phyloP scores from a whole-genome alignment of 2,329 filamentous ascomycete genomes.

The Capronia coronata region DNA sequence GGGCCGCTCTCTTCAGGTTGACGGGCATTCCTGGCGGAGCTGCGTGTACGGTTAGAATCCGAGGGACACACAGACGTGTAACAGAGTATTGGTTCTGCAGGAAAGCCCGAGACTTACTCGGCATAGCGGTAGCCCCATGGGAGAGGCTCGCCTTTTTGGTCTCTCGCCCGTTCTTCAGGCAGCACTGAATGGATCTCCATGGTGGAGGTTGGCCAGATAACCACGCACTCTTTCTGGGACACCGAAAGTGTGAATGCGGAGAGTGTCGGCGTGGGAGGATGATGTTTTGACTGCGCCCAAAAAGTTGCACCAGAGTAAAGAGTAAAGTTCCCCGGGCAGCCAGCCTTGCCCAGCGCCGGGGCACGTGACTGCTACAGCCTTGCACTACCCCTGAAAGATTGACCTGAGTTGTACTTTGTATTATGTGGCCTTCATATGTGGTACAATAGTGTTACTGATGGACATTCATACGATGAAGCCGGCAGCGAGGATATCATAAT shows the following conservation, averaged over 20 bases:
- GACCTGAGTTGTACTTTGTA: too few species aligned
- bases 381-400: too few species aligned
- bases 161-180: slow-evolving; percentile 54
- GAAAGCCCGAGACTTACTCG: slow-evolving; percentile 50
- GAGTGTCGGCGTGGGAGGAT: background rate
- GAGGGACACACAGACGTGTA: too few species aligned
- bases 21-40: slow-evolving; percentile 45
- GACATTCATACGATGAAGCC: too few species aligned
- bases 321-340: background rate
- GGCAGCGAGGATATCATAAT: too few species aligned
- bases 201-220: background rate
- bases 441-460: too few species aligned
- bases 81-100: too few species aligned
- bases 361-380: background rate
- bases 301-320: background rate
- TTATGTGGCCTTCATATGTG: too few species aligned
- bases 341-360: background rate
- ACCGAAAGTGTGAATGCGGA: too few species aligned
- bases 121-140: slow-evolving; percentile 60
- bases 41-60: slow-evolving; percentile 26
- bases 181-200: slow-evolving; percentile 64
- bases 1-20: slow-evolving; percentile 56
- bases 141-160: slow-evolving; percentile 52
- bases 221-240: too few species aligned
- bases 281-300: background rate